These are phyloP conservation scores for Amanita bisporigera DNA, from an alignment of 1,284 basidiomycete species.

Conservation along the genomic window DNA sequence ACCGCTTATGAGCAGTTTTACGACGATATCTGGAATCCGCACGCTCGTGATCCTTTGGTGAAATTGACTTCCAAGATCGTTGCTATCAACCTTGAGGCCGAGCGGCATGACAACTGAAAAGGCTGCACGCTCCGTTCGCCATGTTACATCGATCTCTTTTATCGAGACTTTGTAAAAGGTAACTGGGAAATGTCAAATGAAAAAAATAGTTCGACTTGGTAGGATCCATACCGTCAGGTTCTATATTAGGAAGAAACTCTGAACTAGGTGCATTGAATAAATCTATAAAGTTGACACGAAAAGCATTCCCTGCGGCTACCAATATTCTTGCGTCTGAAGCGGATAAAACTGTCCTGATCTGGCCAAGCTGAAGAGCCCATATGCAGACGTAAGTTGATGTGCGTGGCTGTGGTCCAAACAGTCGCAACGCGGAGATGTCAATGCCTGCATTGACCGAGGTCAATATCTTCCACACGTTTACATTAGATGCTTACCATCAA, in stretches of 20 bases:
- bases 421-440: conserved; percentile 79
- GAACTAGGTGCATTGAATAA: conserved; percentile 79
- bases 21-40: conserved; percentile 53
- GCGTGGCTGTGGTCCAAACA: conserved; percentile 88
- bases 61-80: conserved; percentile 71
- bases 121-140: conserved; percentile 58
- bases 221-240: conserved; percentile 72
- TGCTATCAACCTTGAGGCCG: conserved; percentile 71
- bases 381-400: conserved; percentile 87
- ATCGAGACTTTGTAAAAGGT: conserved; percentile 38
- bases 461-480: conserved; percentile 21
- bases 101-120: conserved; percentile 60
- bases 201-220: neutral
- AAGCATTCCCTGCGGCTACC: conserved; percentile 58
- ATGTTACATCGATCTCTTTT: conserved; percentile 58
- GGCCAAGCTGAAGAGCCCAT: conserved; percentile 81
- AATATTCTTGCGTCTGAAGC: conserved; percentile 62
- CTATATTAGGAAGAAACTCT: conserved; percentile 64
- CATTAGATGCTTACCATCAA: conserved; percentile 60
- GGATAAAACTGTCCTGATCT: conserved; percentile 62
- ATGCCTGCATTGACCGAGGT: conserved; percentile 56
- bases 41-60: conserved; percentile 67
- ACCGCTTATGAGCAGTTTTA: conserved; percentile 54
- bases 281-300: conserved; percentile 77
- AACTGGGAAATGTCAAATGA: conserved; percentile 14